Conservation (phyloP, 129 eudicot genomes). For the Deinandra increscens region DNA sequence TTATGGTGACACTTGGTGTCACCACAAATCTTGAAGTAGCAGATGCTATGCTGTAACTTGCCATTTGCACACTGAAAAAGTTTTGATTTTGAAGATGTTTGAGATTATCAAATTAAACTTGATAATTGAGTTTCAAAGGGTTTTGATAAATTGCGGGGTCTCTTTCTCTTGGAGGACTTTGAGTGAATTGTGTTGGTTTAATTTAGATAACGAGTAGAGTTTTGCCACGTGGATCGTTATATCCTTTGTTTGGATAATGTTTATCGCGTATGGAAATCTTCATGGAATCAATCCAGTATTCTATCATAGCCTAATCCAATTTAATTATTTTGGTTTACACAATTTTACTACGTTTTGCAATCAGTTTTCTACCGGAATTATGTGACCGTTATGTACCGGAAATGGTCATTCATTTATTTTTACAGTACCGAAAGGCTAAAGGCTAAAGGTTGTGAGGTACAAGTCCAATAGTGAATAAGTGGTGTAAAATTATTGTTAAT, state of each 20-base stretch:
- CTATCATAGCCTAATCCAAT: neutral
- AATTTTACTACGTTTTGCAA: too few species aligned
- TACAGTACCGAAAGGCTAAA: too few species aligned
- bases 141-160: constrained; percentile 31
- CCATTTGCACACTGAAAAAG: constrained; percentile 4
- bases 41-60: constrained; percentile 63
- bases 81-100: neutral
- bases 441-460: too few species aligned
- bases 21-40: constrained; percentile 64
- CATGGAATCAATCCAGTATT: neutral
- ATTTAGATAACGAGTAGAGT: constrained; percentile 44
- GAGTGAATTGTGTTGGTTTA: constrained; percentile 27
- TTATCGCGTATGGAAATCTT: constrained; percentile 23
- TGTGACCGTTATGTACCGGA: too few species aligned
- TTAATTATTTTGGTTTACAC: too few species aligned
- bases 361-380: too few species aligned
- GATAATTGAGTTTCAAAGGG: constrained; percentile 23
- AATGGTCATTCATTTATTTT: too few species aligned
- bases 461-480: too few species aligned
- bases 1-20: constrained; percentile 49
- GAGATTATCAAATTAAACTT: constrained; percentile 24
- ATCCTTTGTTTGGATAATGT: constrained; percentile 65
- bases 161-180: constrained; percentile 35
- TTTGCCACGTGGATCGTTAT: constrained; percentile 54
- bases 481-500: too few species aligned